phyloP scores from a whole-genome alignment of 169 alveolate genomes.

The Plasmodium knowlesi region DNA sequence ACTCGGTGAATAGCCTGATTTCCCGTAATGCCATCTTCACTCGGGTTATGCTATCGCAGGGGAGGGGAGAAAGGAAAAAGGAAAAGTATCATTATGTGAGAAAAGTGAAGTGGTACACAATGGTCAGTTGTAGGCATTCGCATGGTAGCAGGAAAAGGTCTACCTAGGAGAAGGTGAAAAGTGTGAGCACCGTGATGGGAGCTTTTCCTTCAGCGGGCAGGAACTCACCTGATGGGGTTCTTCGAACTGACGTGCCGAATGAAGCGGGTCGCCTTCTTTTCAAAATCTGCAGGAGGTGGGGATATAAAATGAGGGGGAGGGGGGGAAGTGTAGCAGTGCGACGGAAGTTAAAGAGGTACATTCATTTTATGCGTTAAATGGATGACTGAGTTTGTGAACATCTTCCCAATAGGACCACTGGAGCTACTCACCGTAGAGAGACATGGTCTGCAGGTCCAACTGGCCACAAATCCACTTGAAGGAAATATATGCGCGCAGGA shows the following conservation, averaged over 20 bases:
- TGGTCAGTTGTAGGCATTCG: not conserved
- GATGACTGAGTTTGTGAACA: not conserved
- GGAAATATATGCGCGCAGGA: slow-evolving; percentile 22
- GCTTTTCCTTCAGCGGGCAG: not conserved
- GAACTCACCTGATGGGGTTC: slow-evolving; percentile 32
- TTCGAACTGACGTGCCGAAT: slow-evolving; percentile 9
- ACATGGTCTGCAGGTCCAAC: not conserved
- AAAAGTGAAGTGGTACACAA: not conserved
- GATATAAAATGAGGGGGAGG: not conserved
- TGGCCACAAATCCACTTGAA: slow-evolving; percentile 7
- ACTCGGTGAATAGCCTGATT: slow-evolving; percentile 19
- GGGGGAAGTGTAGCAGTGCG: not conserved
- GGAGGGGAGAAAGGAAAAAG: not conserved
- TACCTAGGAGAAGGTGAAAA: not conserved
- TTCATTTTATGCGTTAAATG: not conserved
- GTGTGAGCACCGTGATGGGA: not conserved
- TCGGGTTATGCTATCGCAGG: slow-evolving; percentile 20
- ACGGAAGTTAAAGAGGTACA: not conserved
- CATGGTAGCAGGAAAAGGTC: not conserved
- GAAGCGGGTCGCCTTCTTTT: slow-evolving; percentile 3
- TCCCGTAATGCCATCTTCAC: slow-evolving; percentile 48
- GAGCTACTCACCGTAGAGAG: slow-evolving; percentile 7
- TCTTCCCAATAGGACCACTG: no score
- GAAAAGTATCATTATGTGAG: not conserved
- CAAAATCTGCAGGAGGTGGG: slow-evolving; percentile 25